Conservation (phyloP, 495 filamentous ascomycete genomes). For the Polyplosphaeria fusca region DNA sequence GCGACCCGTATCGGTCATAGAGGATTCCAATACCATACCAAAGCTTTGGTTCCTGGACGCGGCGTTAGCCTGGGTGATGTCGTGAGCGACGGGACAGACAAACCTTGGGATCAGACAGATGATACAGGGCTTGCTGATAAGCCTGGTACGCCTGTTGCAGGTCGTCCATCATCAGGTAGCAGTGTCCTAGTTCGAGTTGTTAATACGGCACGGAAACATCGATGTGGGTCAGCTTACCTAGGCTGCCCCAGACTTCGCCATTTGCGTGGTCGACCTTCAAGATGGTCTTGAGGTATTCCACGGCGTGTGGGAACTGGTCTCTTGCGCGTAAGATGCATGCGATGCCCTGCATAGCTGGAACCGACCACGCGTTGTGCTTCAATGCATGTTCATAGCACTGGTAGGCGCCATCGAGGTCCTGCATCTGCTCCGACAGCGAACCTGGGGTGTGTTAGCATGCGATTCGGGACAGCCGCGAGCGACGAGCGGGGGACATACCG, state of each 20-base stretch:
- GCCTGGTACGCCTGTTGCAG: slow-evolving; percentile 96
- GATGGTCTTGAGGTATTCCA: slow-evolving; percentile 89
- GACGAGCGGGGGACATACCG: slow-evolving; percentile 55
- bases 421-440: slow-evolving; percentile 79
- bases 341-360: slow-evolving; percentile 91
- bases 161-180: slow-evolving; percentile 99
- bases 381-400: slow-evolving; percentile 85
- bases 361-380: slow-evolving; percentile 81
- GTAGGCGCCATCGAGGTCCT: slow-evolving; percentile 83
- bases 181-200: slow-evolving; percentile 68
- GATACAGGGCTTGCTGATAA: slow-evolving; percentile 92
- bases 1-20: slow-evolving; percentile 93
- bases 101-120: slow-evolving; percentile 93
- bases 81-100: slow-evolving; percentile 23
- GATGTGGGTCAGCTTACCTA: slow-evolving; percentile 56
- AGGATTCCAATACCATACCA: slow-evolving; percentile 99
- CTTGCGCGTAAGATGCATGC: slow-evolving; percentile 84
- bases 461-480: background rate
- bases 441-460: slow-evolving; percentile 51
- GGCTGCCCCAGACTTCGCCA: slow-evolving; percentile 94
- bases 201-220: background rate
- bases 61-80: slow-evolving; percentile 6
- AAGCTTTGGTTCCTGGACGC: slow-evolving; percentile 79
- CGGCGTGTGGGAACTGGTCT: slow-evolving; percentile 89
- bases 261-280: slow-evolving; percentile 84